Conservation (phyloP, 2,329 filamentous ascomycete species). For the Neofusicoccum sp. region DNA sequence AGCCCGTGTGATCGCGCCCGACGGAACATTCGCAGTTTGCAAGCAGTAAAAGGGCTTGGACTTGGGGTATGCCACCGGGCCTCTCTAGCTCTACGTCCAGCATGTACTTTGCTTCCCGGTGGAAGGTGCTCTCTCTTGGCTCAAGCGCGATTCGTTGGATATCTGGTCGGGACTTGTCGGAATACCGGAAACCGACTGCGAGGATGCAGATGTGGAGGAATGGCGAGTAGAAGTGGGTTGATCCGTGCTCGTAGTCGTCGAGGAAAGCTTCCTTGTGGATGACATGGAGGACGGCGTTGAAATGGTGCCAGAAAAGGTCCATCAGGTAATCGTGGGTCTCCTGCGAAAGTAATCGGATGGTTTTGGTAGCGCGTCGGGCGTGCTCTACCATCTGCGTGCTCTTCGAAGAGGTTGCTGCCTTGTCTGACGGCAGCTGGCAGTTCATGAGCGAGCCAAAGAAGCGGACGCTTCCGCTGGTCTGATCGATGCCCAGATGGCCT, state of each 20-base stretch:
- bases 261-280: slow-evolving; percentile 53
- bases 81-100: slow-evolving; percentile 54
- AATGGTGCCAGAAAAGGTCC: slow-evolving; percentile 52
- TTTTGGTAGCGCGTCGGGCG: slow-evolving; percentile 47
- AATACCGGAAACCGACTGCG: slow-evolving; percentile 53
- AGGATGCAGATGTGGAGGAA: slow-evolving; percentile 55
- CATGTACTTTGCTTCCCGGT: slow-evolving; percentile 56
- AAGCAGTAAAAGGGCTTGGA: slow-evolving; percentile 53
- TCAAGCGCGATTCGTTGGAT: slow-evolving; percentile 49
- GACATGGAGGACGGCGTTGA: slow-evolving; percentile 51
- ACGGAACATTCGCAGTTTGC: slow-evolving; percentile 56
- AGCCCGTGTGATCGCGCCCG: slow-evolving; percentile 53
- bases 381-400: slow-evolving; percentile 36
- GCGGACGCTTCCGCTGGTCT: slow-evolving; percentile 49
- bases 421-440: slow-evolving; percentile 50
- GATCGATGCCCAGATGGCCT: slow-evolving; percentile 53
- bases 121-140: slow-evolving; percentile 52
- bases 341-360: slow-evolving; percentile 46
- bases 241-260: slow-evolving; percentile 46
- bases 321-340: slow-evolving; percentile 55
- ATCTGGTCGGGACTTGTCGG: slow-evolving; percentile 50
- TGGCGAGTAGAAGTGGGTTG: slow-evolving; percentile 51
- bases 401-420: slow-evolving; percentile 27
- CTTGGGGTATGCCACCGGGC: slow-evolving; percentile 52
- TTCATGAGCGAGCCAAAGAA: slow-evolving; percentile 57